phyloP scores from a whole-genome alignment of 164 flowering plant species.

The Magnolia changhungtana region DNA sequence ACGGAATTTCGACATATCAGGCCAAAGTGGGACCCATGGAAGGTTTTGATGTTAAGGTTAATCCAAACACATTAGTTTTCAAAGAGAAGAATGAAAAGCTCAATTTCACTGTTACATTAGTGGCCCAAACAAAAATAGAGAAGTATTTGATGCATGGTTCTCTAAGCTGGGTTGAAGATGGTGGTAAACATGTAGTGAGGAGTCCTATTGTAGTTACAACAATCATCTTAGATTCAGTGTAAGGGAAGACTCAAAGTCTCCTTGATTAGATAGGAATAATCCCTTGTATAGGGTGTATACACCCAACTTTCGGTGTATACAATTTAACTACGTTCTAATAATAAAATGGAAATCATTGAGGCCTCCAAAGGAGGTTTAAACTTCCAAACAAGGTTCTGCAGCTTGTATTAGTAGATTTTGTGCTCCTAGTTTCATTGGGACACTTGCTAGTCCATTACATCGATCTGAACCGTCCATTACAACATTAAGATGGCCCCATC shows the following conservation, averaged over 20 bases:
- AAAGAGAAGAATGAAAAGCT: constrained; percentile 39
- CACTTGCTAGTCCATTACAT: no score
- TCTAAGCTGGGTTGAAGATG: constrained; percentile 47
- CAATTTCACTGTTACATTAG: constrained; percentile 33
- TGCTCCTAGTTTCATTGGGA: no score
- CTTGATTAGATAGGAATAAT: no score
- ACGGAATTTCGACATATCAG: constrained; percentile 30
- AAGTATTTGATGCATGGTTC: constrained; percentile 36
- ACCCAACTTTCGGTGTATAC: neutral
- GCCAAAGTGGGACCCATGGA: constrained; percentile 34
- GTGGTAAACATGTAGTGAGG: constrained; percentile 38
- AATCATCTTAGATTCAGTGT: constrained; percentile 8
- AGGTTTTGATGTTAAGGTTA: constrained; percentile 43
- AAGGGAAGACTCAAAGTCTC: neutral
- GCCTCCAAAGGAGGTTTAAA: neutral
- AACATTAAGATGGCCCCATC: no score
- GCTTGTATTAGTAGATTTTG: no score
- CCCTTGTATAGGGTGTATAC: neutral
- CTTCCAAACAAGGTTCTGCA: neutral
- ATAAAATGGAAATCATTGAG: neutral
- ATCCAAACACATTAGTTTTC: constrained; percentile 47
- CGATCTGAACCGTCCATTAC: no score
- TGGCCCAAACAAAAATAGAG: constrained; percentile 27
- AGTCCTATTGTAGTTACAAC: constrained; percentile 64
- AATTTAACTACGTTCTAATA: no score